Evolutionary conservation across 345 rosid species (phyloP).

Genomic region (Boechera retrofracta): DNA sequence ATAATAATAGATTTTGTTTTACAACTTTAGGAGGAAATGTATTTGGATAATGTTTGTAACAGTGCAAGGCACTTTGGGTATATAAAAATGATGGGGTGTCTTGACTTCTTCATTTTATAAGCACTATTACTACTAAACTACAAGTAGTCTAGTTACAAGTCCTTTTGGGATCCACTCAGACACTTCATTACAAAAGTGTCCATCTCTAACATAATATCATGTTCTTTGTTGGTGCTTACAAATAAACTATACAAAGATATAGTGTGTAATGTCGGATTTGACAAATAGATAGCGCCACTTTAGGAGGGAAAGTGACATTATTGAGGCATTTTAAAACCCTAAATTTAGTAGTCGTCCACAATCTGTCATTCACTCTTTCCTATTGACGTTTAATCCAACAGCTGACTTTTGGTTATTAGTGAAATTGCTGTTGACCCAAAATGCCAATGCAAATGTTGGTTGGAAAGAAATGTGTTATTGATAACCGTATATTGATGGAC

Average conservation of each 20-base stretch:
- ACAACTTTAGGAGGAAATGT: conserved; percentile 11
- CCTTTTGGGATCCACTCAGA: conserved; percentile 26
- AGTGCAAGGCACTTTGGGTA: conserved; percentile 20
- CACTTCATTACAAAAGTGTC: conserved; percentile 12
- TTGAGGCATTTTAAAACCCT: conserved; percentile 14
- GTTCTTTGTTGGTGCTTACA: conserved; percentile 31
- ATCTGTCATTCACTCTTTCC: conserved; percentile 6
- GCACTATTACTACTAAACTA: background rate
- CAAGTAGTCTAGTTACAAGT: conserved; percentile 3
- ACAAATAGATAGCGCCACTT: conserved; percentile 23
- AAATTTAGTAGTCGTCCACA: conserved; percentile 16
- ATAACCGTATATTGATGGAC: conserved; percentile 9
- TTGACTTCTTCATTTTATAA: conserved; percentile 21
- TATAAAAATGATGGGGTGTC: conserved; percentile 16
- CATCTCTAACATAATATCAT: conserved; percentile 20
- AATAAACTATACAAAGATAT: conserved; percentile 17
- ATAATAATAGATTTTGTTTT: background rate
- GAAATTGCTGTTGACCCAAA: conserved; percentile 16
- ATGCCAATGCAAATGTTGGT: background rate
- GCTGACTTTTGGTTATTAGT: conserved; percentile 1
- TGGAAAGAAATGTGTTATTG: conserved; percentile 20
- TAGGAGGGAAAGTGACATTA: conserved; percentile 23
- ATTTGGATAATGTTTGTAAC: conserved; percentile 26
- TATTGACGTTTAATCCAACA: conserved; percentile 16
- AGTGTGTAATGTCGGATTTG: conserved; percentile 34